phyloP scores from a whole-genome alignment of 169 alveolate species.

The Cryptosporidium tyzzeri region DNA sequence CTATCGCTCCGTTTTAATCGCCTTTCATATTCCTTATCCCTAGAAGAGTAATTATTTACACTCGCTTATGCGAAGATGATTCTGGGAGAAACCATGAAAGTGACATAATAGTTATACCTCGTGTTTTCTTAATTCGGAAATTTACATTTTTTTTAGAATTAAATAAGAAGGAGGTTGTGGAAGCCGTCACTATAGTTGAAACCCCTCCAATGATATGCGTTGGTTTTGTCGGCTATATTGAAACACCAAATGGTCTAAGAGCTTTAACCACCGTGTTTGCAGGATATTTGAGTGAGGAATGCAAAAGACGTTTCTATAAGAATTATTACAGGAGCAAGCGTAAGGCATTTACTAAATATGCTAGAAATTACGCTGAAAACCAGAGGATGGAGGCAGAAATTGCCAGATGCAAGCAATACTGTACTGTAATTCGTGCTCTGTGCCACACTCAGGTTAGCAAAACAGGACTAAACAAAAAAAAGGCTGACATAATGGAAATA shows the following conservation, averaged over 20 bases:
- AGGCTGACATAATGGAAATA: conserved; percentile 99
- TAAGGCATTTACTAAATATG: conserved; percentile 99
- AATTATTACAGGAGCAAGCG: conserved; percentile 97
- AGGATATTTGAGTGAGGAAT: conserved; percentile 96
- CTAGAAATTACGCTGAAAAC: conserved; percentile 89
- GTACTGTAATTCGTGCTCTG: conserved; percentile 97
- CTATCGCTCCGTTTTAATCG: conserved; percentile 46
- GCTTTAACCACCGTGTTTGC: conserved; percentile 99
- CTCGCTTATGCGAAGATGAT: conserved; percentile 69
- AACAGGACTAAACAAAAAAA: conserved; percentile 94
- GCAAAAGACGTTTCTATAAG: conserved; percentile 98
- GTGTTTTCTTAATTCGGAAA: neutral
- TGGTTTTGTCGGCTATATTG: conserved; percentile 99
- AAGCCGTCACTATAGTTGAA: conserved; percentile 99
- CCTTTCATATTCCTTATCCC: conserved; percentile 78
- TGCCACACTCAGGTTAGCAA: conserved; percentile 98
- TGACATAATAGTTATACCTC: conserved; percentile 23
- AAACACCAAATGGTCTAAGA: conserved; percentile 98
- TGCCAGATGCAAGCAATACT: conserved; percentile 95
- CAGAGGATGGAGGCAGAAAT: conserved; percentile 91
- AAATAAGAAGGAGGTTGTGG: conserved; percentile 99
- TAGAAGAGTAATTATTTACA: conserved; percentile 66
- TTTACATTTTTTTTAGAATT: conserved; percentile 80
- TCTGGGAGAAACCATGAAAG: conserved; percentile 82
- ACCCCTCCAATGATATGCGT: conserved; percentile 99